Evolutionary conservation across 2,329 filamentous ascomycete genomes (phyloP), one percentile per base, ranked within the genome.

Genomic region (Golovinomyces cichoracearum): DNA sequence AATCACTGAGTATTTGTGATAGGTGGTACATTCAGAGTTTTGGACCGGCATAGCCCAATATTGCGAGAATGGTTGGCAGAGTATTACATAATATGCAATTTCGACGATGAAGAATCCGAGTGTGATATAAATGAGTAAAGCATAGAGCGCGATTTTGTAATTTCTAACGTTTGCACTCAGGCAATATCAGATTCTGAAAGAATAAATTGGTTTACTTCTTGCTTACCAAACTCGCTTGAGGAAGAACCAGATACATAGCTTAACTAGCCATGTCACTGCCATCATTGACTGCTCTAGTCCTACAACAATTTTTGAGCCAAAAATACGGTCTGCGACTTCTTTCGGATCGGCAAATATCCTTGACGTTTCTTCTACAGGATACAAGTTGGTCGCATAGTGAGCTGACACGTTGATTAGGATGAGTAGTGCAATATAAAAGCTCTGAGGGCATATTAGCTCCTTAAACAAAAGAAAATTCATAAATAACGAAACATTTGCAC

Each of bases 11-110:
- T 74, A 74, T 54, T 72, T 64, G 21, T 68, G 64, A 3, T 70
- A 67, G 0, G 71, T 71, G 1, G 71, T 69, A 55, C 72, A 76
- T 63, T 76, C 70, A 1, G 63, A 63, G 26, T 48, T 50, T 1
- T 65, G 54, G 1, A 70, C 65, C 0, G 72, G 72, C n/a, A 76
- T 65, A 15, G 68, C 68, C 71, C 72, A 76, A 52, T 76, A 76
- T 40, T 71, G 64, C 31, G 50, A 57, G 49, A 75, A 73, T 0
- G 72, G 72, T 5, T 64, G 61, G 51, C 73, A 74, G 12, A 70
- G 64, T 53, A 68, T 68, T 12, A 66, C 55, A 37, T 52, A 57
- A 49, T 55, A 58, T 25, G 48, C 22, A 21, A 58, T 37, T 45
- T 54, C 47, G 19, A 55, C 53, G 5, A 50, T 40, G 2, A 74